Percentiles rank a stretch among this genome's conserved stretches.
phyloP scores from a whole-genome alignment of 2,329 filamentous ascomycete species.

The Pestalotiopsis fici region DNA sequence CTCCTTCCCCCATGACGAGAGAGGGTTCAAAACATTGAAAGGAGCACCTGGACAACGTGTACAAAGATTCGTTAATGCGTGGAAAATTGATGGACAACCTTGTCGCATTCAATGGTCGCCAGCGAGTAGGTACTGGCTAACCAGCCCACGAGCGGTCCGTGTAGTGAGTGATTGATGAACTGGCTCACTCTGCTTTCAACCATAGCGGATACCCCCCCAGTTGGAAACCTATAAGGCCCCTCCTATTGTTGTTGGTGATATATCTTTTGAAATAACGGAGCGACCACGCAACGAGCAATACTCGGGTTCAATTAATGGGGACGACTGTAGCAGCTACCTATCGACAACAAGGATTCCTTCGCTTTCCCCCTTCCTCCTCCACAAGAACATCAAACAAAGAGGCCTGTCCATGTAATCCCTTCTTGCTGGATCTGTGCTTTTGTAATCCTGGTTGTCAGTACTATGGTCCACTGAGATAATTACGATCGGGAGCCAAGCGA shows the following conservation, averaged over 20 bases:
- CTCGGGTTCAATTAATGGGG: neutral
- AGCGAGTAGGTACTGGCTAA: neutral
- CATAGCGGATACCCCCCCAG: neutral
- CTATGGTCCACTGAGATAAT: neutral
- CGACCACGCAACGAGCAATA: neutral
- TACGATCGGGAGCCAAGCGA: neutral
- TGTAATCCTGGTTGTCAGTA: neutral
- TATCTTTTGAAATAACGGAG: neutral
- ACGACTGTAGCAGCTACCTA: neutral
- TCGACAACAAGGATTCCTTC: neutral
- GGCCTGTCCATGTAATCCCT: neutral
- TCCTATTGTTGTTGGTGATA: neutral
- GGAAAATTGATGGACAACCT: neutral
- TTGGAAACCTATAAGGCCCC: neutral
- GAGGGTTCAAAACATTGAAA: neutral
- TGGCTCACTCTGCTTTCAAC: neutral
- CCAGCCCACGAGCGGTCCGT: neutral
- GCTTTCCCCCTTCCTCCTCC: neutral
- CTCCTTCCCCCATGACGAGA: neutral
- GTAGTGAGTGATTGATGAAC: neutral
- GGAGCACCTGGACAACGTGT: neutral
- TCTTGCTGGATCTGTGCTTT: neutral
- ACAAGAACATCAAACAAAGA: neutral
- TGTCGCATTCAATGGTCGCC: neutral
- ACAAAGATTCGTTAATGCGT: neutral